Evolutionary conservation across 2,329 filamentous ascomycete genomes (phyloP).

Genomic region (Sclerotinia trifoliorum): DNA sequence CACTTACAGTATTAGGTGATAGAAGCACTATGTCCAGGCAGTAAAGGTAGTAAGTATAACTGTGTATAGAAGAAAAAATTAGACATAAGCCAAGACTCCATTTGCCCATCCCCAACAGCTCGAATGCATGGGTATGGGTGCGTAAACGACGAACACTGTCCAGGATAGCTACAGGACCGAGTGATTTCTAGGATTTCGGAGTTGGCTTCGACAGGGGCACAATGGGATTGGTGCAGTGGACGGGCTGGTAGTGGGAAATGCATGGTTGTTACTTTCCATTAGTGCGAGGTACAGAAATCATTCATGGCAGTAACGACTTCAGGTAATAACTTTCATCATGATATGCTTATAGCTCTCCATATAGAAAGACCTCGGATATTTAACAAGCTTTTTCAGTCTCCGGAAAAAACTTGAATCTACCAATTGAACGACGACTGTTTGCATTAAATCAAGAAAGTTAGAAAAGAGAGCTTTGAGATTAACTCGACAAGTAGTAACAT

Average conservation of each 20-base stretch:
- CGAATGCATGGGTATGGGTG: background rate
- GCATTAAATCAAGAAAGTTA: background rate
- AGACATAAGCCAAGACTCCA: constrained; percentile 1
- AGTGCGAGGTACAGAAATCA: background rate
- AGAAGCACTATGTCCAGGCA: constrained; percentile 12
- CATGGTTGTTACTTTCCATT: background rate
- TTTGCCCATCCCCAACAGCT: background rate
- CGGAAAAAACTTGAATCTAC: background rate
- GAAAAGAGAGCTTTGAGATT: background rate
- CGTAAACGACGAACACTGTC: constrained; percentile 7
- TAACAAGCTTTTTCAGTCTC: background rate
- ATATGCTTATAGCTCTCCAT: background rate
- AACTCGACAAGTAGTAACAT: background rate
- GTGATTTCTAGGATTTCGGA: background rate
- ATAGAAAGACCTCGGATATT: constrained; percentile 5
- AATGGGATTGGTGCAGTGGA: constrained; percentile 5
- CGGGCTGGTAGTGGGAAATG: background rate
- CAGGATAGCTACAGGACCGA: constrained; percentile 3
- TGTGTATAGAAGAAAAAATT: background rate
- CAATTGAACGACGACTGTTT: background rate
- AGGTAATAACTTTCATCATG: background rate
- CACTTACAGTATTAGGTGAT: background rate
- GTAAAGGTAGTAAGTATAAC: background rate
- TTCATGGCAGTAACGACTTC: constrained; percentile 5
- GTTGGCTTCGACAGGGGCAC: background rate